Evolutionary conservation across 441 rosid genomes (phyloP), one percentile per base, ranked within the genome.

Genomic region (Euphorbia schlechtendalii): DNA sequence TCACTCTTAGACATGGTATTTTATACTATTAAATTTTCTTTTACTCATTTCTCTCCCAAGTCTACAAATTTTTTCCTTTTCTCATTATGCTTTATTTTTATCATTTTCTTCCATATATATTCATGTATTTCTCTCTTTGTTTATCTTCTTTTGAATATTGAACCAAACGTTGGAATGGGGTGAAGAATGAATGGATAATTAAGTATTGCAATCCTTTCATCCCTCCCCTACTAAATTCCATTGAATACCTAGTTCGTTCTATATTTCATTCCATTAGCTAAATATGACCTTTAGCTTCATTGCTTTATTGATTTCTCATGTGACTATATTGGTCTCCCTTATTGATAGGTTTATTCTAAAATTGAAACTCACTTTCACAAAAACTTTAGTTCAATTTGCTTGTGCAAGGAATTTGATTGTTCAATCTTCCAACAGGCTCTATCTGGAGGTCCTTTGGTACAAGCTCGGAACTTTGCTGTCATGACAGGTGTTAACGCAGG

Each of bases 401-500:
- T 61, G 58, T 57, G 17, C 40, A 20, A 25, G 2, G 7, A 15
- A 14, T 56, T 4, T 27, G 49, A 46, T 65, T 30, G 17, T 55
- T 65, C 66, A 14, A 51, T 61, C 65, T 63, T 38, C 12, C 49
- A 48, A 20, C 79, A 92, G 97, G 96, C 94, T 61, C 78, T 92
- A 52, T 77, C 88, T 10, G 98, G 96, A 59, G 96, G 98, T 34
- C 98, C 96, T 3, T 80, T 86, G 80, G 71, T 84, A 48, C 96
- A 92, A 88, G 98, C 98, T 76, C 94, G 96, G 46, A 92, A 92
- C 65, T 89, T 92, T 67, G 98, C 98, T 13, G 92, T 89, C 11
- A 88, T 93, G 79, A 88, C 97, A 0, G 92, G 98, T 53, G 95
- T 87, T 43, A 93, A 90, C 82, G 92, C 98, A 18, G 97, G 98